A percentile compares a stretch with the other conserved stretches of the same genome.
These are phyloP conservation scores for Leishmania turanica DNA, from an alignment of 208 protist genomes.

Conservation along the genomic window DNA sequence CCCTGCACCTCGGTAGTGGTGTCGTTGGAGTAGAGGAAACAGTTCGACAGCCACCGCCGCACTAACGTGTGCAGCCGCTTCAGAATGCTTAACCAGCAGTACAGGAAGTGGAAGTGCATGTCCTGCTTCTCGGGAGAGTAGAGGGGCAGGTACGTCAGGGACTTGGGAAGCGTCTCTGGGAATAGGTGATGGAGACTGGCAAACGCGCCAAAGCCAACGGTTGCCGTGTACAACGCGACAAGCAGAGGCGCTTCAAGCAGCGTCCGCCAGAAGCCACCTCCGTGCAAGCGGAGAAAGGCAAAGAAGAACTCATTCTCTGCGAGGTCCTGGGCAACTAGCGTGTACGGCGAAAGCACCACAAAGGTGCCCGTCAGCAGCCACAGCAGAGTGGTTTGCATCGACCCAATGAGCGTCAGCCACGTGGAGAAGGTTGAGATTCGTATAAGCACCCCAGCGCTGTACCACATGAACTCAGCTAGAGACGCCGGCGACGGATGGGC, in stretches of 20 bases:
- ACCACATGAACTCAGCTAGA: constrained; percentile 10
- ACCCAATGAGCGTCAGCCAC: constrained; percentile 21
- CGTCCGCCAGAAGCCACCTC: constrained; percentile 13
- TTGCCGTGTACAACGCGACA: constrained; percentile 18
- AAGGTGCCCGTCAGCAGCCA: constrained; percentile 22
- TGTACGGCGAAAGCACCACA: constrained; percentile 16
- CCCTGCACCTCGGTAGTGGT: background rate
- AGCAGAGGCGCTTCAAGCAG: constrained; percentile 14
- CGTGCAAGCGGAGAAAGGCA: constrained; percentile 7
- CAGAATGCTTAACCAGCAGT: constrained; percentile 18
- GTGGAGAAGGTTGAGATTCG: constrained; percentile 23
- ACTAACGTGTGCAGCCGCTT: background rate
- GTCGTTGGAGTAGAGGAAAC: constrained; percentile 7
- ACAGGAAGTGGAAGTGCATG: constrained; percentile 15
- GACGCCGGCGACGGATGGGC: background rate
- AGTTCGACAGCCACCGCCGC: constrained; percentile 1
- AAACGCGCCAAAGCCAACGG: constrained; percentile 22
- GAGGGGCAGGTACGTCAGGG: constrained; percentile 20
- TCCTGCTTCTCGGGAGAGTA: constrained; percentile 9
- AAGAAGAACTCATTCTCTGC: constrained; percentile 21
- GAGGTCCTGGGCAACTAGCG: background rate
- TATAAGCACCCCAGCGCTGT: constrained; percentile 12
- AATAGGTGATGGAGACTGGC: constrained; percentile 8
- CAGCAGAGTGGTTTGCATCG: constrained; percentile 14
- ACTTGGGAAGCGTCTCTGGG: constrained; percentile 18